Evolutionary conservation across 2,329 filamentous ascomycete genomes (phyloP).

Genomic region (Biscogniauxia marginata): DNA sequence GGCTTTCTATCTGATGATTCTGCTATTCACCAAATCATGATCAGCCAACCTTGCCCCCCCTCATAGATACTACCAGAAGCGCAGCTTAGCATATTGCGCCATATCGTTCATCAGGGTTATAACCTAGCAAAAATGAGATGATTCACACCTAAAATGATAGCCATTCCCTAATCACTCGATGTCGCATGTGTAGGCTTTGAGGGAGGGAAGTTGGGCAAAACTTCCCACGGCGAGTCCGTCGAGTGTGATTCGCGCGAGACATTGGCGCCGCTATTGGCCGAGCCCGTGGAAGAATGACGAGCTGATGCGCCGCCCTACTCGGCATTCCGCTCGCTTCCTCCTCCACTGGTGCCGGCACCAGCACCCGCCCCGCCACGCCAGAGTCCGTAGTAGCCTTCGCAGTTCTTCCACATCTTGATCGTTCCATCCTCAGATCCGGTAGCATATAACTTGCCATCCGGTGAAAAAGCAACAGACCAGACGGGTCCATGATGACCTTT

Average conservation of each 20-base stretch:
- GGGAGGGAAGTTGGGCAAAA: conserved; percentile 5
- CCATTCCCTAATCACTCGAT: background rate
- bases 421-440: conserved; percentile 97
- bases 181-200: background rate
- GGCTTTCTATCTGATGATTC: conserved; percentile 5
- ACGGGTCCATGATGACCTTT: conserved; percentile 97
- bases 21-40: conserved; percentile 10
- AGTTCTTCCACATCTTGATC: conserved; percentile 86
- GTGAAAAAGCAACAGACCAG: conserved; percentile 93
- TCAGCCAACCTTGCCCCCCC: conserved; percentile 3
- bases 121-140: background rate
- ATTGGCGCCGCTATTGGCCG: conserved; percentile 6
- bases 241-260: conserved; percentile 8
- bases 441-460: conserved; percentile 92
- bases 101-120: background rate
- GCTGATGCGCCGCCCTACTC: conserved; percentile 36
- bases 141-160: conserved; percentile 1
- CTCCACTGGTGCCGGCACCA: conserved; percentile 8
- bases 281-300: conserved; percentile 14
- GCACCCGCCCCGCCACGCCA: conserved; percentile 52
- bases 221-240: conserved; percentile 14
- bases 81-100: background rate
- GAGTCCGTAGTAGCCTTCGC: conserved; percentile 62
- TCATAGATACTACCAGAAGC: background rate
- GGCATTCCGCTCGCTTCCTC: conserved; percentile 31